These are phyloP conservation scores for Alternaria gaisen DNA, from an alignment of 2,329 filamentous ascomycete species.

Conservation along the genomic window DNA sequence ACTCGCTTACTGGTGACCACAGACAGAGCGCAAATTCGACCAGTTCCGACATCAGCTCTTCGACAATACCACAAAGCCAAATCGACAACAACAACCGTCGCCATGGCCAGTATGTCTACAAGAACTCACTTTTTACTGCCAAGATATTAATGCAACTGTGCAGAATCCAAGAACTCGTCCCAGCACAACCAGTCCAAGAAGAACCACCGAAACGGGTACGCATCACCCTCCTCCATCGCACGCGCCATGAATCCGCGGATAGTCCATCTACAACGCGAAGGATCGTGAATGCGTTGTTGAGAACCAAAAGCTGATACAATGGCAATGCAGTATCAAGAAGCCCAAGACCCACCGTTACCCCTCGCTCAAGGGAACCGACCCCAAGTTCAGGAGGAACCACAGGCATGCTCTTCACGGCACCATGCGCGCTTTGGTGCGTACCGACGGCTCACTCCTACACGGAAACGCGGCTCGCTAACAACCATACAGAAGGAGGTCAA, in stretches of 20 bases:
- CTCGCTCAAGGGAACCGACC: conserved; percentile 97
- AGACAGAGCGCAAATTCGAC: conserved; percentile 1
- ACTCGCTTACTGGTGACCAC: conserved; percentile 25
- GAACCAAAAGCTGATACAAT: conserved; percentile 29
- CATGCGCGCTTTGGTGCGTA: conserved; percentile 92
- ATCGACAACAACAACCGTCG: conserved; percentile 56
- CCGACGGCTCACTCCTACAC: neutral
- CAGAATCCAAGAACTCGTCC: conserved; percentile 99
- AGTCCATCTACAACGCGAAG: neutral
- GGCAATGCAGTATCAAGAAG: conserved; percentile 90
- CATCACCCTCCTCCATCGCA: conserved; percentile 36
- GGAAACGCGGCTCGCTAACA: conserved; percentile 34
- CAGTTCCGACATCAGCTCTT: conserved; percentile 26
- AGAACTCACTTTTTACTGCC: neutral
- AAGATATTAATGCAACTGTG: conserved; percentile 24
- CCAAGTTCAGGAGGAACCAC: conserved; percentile 99
- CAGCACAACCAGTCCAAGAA: conserved; percentile 99
- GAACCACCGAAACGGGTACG: conserved; percentile 99
- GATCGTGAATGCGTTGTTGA: conserved; percentile 4
- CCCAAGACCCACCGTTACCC: conserved; percentile 99
- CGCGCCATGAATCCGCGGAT: conserved; percentile 17
- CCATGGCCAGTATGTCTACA: conserved; percentile 73
- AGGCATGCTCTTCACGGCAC: conserved; percentile 99
- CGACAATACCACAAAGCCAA: conserved; percentile 42
- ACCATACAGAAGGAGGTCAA: conserved; percentile 87